These are phyloP conservation scores for Daedaleopsis sinensis DNA, from an alignment of 768 basidiomycete species.

Conservation along the genomic window DNA sequence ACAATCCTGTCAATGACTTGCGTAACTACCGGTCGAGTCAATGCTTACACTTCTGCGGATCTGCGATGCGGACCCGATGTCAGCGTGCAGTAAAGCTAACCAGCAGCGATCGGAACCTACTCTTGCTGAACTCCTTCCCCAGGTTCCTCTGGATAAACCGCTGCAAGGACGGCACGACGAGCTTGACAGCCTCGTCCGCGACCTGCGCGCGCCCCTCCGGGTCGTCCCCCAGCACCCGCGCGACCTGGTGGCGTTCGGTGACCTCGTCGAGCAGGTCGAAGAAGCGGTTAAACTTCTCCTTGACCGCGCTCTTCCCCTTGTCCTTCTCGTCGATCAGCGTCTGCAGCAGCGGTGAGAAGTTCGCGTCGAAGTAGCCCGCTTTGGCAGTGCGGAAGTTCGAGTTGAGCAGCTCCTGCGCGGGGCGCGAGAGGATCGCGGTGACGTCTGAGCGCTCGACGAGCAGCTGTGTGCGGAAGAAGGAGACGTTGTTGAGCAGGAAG, in stretches of 20 bases:
- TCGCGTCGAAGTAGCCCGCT: conserved; percentile 82
- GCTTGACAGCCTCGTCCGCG: conserved; percentile 73
- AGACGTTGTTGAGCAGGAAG: conserved; percentile 80
- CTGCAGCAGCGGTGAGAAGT: conserved; percentile 79
- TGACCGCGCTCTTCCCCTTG: conserved; percentile 61
- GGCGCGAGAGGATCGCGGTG: conserved; percentile 56
- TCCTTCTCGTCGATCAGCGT: conserved; percentile 51
- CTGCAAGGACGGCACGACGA: conserved; percentile 76
- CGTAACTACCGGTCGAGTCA: background rate
- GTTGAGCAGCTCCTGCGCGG: conserved; percentile 62
- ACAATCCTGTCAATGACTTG: background rate
- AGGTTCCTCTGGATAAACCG: conserved; percentile 74
- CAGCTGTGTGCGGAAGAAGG: conserved; percentile 66
- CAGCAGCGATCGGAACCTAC: conserved; percentile 43
- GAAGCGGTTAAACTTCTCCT: conserved; percentile 84
- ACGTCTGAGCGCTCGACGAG: conserved; percentile 51
- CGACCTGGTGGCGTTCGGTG: conserved; percentile 71
- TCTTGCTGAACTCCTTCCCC: conserved; percentile 86
- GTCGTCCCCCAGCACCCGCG: conserved; percentile 73
- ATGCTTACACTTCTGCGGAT: conserved; percentile 70
- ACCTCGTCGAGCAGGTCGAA: conserved; percentile 82
- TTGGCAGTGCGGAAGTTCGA: conserved; percentile 80
- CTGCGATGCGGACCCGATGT: conserved; percentile 34
- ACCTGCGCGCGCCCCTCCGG: conserved; percentile 57
- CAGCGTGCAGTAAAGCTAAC: conserved; percentile 2